Conservation (phyloP, 2,329 filamentous ascomycete genomes). For the Calcarisporium arbuscula region DNA sequence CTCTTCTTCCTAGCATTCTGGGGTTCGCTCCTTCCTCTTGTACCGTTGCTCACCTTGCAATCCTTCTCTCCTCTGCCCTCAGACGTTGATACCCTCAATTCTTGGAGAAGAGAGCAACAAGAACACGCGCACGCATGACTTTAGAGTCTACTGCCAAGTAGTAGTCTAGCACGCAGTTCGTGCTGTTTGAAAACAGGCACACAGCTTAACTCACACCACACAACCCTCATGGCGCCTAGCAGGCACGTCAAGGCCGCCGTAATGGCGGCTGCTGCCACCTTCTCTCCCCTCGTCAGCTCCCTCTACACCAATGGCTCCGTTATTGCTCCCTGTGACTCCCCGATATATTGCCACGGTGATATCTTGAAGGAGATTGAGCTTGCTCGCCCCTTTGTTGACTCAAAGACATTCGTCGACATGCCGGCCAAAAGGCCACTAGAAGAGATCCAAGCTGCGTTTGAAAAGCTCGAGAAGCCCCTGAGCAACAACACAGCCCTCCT, state of each 20-base stretch:
- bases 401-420: constrained; percentile 68
- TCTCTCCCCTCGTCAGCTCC: constrained; percentile 26
- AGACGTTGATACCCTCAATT: too few species aligned
- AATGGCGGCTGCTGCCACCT: constrained; percentile 18
- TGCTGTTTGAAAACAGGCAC: too few species aligned
- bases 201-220: too few species aligned
- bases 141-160: too few species aligned
- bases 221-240: constrained; percentile 22
- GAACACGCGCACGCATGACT: too few species aligned
- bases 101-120: too few species aligned
- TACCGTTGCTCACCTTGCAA: too few species aligned
- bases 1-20: too few species aligned
- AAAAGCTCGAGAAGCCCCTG: constrained; percentile 52
- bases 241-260: constrained; percentile 19
- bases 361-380: constrained; percentile 57
- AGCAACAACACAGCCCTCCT: constrained; percentile 57
- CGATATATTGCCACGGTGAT: constrained; percentile 61
- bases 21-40: too few species aligned
- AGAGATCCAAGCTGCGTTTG: constrained; percentile 56
- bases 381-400: constrained; percentile 58
- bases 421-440: constrained; percentile 53
- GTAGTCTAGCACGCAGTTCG: too few species aligned
- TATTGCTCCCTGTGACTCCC: constrained; percentile 59
- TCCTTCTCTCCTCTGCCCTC: too few species aligned
- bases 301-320: constrained; percentile 56